Evolutionary conservation across 2,329 filamentous ascomycete species (phyloP).

Genomic region (Bertia moriformis): DNA sequence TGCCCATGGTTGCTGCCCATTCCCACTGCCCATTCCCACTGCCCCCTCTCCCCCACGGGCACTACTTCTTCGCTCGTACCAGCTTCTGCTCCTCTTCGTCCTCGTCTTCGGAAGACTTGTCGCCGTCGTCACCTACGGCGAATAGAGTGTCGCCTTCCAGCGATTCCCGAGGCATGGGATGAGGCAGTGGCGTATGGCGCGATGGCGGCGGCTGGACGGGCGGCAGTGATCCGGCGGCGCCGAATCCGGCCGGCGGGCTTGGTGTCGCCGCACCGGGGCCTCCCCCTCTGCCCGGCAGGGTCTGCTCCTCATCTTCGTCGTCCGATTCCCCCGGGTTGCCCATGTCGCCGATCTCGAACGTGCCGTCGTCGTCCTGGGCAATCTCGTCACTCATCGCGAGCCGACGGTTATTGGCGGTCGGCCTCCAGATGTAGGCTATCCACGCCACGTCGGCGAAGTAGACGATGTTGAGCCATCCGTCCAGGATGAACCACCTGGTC

Average conservation of each 20-base stretch:
- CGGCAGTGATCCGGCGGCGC: too few species aligned
- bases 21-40: too few species aligned
- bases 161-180: constrained; percentile 30
- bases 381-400: constrained; percentile 99
- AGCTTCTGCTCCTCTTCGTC: constrained; percentile 44
- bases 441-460: constrained; percentile 89
- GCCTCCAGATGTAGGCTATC: constrained; percentile 89
- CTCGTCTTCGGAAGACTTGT: constrained; percentile 70
- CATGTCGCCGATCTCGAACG: constrained; percentile 86
- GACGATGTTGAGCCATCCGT: constrained; percentile 96
- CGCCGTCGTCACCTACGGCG: constrained; percentile 62
- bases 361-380: constrained; percentile 90
- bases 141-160: constrained; percentile 90
- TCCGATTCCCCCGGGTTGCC: constrained; percentile 56
- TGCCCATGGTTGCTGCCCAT: too few species aligned
- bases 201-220: constrained; percentile 5
- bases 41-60: too few species aligned
- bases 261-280: constrained; percentile 3
- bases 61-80: constrained; percentile 28
- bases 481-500: constrained; percentile 88
- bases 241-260: background rate
- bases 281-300: too few species aligned
- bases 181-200: too few species aligned
- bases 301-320: constrained; percentile 39
- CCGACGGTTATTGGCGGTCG: constrained; percentile 86